These are phyloP conservation scores for Fragaria ananassa DNA, from an alignment of 306 rosid species.

Conservation along the genomic window DNA sequence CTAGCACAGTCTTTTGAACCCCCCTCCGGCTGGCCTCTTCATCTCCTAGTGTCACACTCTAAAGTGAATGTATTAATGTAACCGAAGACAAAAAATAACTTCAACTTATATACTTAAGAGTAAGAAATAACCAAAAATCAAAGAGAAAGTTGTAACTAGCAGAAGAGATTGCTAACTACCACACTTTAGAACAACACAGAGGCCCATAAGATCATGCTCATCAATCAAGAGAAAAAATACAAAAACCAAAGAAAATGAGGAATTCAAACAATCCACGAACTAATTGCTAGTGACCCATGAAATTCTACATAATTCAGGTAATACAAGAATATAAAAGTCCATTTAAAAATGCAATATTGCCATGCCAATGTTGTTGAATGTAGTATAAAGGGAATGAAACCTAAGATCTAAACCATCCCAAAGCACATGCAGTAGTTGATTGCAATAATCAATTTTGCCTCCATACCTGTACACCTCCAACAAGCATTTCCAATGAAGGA, in stretches of 20 bases:
- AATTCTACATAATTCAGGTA: not conserved
- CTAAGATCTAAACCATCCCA: not conserved
- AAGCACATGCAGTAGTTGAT: not conserved
- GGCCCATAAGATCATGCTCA: not conserved
- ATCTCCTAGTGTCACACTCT: slow-evolving; percentile 97
- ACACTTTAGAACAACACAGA: slow-evolving; percentile 1
- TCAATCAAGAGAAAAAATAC: not conserved
- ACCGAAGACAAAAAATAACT: slow-evolving; percentile 3
- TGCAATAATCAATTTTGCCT: slow-evolving; percentile 9
- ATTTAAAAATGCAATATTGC: not conserved
- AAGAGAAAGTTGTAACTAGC: not conserved
- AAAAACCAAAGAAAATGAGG: not conserved
- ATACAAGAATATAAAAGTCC: not conserved
- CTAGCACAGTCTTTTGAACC: slow-evolving; percentile 88
- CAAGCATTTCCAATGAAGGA: slow-evolving; percentile 93
- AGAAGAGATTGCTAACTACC: not conserved
- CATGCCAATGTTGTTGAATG: slow-evolving; percentile 4
- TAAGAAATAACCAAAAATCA: not conserved
- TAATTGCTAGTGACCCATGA: not conserved
- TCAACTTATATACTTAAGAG: not conserved
- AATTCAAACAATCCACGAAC: slow-evolving; percentile 10
- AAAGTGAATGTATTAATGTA: slow-evolving; percentile 27
- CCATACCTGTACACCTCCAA: slow-evolving; percentile 93
- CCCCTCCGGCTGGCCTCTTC: slow-evolving; percentile 96
- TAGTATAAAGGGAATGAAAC: not conserved